Base-by-base conservation (phyloP, 2,329 filamentous ascomycete species). In the Geosmithia putterillii region DNA sequence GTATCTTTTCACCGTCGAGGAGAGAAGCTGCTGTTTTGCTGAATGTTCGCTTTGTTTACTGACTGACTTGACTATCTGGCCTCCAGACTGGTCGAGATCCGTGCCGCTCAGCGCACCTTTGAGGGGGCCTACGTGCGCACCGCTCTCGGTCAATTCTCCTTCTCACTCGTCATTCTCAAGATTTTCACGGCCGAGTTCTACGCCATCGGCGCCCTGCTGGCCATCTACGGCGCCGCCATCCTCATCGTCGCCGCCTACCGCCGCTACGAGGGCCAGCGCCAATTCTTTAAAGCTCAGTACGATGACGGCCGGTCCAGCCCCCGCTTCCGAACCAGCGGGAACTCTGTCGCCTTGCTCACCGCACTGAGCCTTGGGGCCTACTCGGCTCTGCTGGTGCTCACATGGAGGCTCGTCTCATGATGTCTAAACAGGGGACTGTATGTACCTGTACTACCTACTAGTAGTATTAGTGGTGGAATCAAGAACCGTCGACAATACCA, bases 111-210 rank as follows among this genome's bases (percentile, higher is more conserved):
- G 60, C 79, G 92, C 44, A 98, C 92, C 2, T 98, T 96, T 54
- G 92, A 98, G 64, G 92, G 92, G 19, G 92, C 92, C 19, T 98
- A 96, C 64, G 83, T 95, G 57, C 85, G 92, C 47, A 98, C 92
- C 0, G 89, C 90, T 3, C 77, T 98, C 18, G 86, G 86, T 3
- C 89, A 96, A 57, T 96, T 96, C 68, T 90, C 85, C 45, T 96
- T 98, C 62, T 82, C 90, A 18, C 79, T 98, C 41, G 81, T 98
- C 49, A 86, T 98, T 42, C 53, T 64, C 45, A 95, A 94, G 67
- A 94, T 98, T 62, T 96, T 98, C 67, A 95, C 88, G 8, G 76
- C 81, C 42, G 92, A 96, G 58, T 96, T 98, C 69, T 96, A 96
- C 65, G 80, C 83, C 52, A 95, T 95, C 49, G 92, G 92, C n/a